Conservation (phyloP, 2,329 filamentous ascomycete species). For the Epichloe amarillans region DNA sequence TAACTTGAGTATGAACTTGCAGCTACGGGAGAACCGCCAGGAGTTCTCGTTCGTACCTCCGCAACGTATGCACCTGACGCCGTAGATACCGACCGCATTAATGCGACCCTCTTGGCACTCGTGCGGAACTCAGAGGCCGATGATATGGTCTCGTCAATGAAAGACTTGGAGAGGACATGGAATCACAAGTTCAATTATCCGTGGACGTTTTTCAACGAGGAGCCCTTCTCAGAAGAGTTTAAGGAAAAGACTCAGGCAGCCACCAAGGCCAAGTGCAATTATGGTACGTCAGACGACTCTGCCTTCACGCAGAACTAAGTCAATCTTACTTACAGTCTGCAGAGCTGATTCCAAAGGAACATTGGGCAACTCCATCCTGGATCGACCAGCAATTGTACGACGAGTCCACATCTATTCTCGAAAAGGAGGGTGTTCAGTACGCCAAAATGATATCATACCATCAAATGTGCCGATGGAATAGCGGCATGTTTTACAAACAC, state of each 20-base stretch:
- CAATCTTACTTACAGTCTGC: conserved; percentile 2
- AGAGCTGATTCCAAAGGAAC: conserved; percentile 86
- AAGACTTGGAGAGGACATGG: conserved; percentile 86
- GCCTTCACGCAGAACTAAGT: background rate
- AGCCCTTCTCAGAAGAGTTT: conserved; percentile 86
- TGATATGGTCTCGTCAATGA: conserved; percentile 78
- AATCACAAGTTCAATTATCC: conserved; percentile 99
- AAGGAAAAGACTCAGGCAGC: conserved; percentile 65
- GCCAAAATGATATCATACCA: conserved; percentile 83
- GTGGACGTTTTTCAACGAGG: conserved; percentile 98
- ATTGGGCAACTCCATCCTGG: conserved; percentile 87
- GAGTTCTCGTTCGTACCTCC: conserved; percentile 57
- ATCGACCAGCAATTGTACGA: conserved; percentile 78
- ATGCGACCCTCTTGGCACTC: conserved; percentile 81
- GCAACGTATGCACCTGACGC: conserved; percentile 68
- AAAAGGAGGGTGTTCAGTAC: conserved; percentile 82
- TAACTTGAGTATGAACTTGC: conserved; percentile 9
- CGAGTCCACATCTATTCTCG: conserved; percentile 71
- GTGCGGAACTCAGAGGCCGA: conserved; percentile 84
- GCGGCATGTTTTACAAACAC: conserved; percentile 94
- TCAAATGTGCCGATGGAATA: conserved; percentile 99
- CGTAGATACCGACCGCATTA: conserved; percentile 68
- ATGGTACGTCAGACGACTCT: conserved; percentile 43
- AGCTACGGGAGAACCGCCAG: conserved; percentile 78
- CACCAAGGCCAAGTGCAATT: conserved; percentile 79